Base-by-base conservation (phyloP, 1,284 basidiomycete genomes). In the Xerocomus nothofagi region DNA sequence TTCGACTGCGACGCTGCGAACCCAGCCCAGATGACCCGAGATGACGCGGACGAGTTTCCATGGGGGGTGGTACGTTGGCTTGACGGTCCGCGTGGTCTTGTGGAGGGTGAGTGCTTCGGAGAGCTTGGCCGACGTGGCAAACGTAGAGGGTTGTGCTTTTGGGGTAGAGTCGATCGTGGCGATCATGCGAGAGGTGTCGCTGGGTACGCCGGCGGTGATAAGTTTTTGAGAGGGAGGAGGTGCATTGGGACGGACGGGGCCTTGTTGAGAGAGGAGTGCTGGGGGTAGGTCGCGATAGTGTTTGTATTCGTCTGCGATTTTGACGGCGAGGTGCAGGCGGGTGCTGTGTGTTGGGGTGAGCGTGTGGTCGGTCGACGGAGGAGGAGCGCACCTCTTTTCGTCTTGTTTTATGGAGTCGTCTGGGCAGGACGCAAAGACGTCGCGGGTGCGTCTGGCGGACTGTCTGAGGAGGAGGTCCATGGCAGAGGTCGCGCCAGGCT, bases 31-130 rank as follows among this genome's bases (percentile, higher is more conserved):
- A 70, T 99, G 96, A 0, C 96, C 96, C 2, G 94, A 98, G 55
- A 99, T 98, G 62, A 99, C 97, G 45, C 95, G 89, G 59, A 88
- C 80, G 47, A 99, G 86, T 72, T 98, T 98, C 96, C 96, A 96
- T 61, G 88, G 90, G 6, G 96, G 84, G 63, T 99, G 96, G 67
- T 92, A 98, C 8, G 87, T 89, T 3, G 96, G 97, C 70, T 98
- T 96, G 61, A 97, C 83, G 27, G 90, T 91, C 29, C 92, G 82
- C 5, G 89, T 91, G 50, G 93, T 92, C 74, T 96, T 93, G 72
- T 95, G 91, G 20, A 91, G 80, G 50, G 86, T 84, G 43, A 98
- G 82, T 0, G 93, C 93, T 62, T 92, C 85, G 15, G 91, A 91
- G 42, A 98, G 80, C 44, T 81, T 81, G 37, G 77, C 68, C 26